These are phyloP conservation scores for Helenozyma rhizophorensis DNA, from an alignment of 805 yeast genomes.

Conservation along the genomic window DNA sequence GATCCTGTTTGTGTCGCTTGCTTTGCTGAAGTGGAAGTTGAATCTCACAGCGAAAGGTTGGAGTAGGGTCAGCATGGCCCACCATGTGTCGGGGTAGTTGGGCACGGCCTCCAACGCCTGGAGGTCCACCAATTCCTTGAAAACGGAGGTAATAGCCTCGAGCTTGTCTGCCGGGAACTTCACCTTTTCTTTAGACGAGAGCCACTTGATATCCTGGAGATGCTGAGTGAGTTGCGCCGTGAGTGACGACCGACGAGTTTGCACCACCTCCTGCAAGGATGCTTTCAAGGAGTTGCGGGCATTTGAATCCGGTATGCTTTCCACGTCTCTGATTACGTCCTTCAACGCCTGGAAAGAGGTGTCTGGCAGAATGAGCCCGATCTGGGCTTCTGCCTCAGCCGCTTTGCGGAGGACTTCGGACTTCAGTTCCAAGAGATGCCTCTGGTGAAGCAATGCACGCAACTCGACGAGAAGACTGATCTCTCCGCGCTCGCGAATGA, in stretches of 20 bases:
- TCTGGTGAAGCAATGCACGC: too few relatives aligned
- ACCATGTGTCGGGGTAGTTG: constrained; percentile 35
- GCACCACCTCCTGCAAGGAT: constrained; percentile 2
- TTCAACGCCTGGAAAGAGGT: too few relatives aligned
- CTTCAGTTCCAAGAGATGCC: too few relatives aligned
- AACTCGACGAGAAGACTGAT: not conserved
- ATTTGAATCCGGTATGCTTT: too few relatives aligned
- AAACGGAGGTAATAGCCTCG: constrained; percentile 3
- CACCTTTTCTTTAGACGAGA: constrained; percentile 15
- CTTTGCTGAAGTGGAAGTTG: constrained; percentile 51
- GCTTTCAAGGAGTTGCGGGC: too few relatives aligned
- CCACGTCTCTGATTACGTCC: too few relatives aligned
- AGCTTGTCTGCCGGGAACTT: constrained; percentile 11
- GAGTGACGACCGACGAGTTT: constrained; percentile 3
- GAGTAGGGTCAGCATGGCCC: constrained; percentile 48
- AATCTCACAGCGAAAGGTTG: constrained; percentile 47
- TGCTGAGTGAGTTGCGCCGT: constrained; percentile 10
- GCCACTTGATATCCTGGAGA: constrained; percentile 20
- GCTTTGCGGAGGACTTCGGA: too few relatives aligned
- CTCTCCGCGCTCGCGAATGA: not conserved
- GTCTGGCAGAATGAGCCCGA: too few relatives aligned
- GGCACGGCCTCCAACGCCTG: constrained; percentile 29
- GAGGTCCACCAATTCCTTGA: constrained; percentile 21
- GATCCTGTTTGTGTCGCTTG: constrained; percentile 55
- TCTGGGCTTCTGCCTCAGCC: too few relatives aligned